Base-by-base conservation (phyloP, 805 yeast species). In the Saccharomycopsis selenospora region DNA sequence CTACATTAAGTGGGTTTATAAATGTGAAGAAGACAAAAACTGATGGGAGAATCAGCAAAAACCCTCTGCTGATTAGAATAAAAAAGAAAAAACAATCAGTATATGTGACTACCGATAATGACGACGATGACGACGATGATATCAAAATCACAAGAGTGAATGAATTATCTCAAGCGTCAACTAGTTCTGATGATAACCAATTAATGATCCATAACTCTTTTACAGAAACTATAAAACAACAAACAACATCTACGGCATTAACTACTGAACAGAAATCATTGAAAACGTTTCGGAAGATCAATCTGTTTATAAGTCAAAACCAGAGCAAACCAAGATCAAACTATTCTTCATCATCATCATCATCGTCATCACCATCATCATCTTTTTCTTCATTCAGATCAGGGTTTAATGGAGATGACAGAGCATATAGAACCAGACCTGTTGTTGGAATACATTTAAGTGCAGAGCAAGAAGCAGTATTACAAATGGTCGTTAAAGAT, bases 391-490 rank as follows among this genome's bases (percentile, higher is more conserved):
- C 38, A 5, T 33, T 33, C 10, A 33, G 18, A 33, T 14, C 38
- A 10, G n/a, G n/a, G n/a, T n/a, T n/a, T n/a, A 33, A 14, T 14
- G 18, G 18, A 14, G 17, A 7, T 33, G 38, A 33, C 11, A 27
- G 11, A 6, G 38, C 20, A 10, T 5, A 17, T 20, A 17, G 10
- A 20, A 10, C 38, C n/a, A 6, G 5, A 6, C n/a, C 38, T 2
- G 43, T 18, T 14, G 40, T n/a, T 3, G 50, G 29, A 17, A 25
- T 64, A 10, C 45, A 56, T 3, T 57, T 69, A 4, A 65, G 72
- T 14, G 60, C 58, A 5, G 85, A 80, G 61, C 86, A 80, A 62
- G 61, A 65, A 47, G 58, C 59, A 22, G 80, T 85, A 4, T 55
- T 84, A 5, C 68, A 73, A 20, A 60, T 72, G 10, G 79, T 80